Evolutionary conservation across 1,139 yeast genomes (phyloP).

Genomic region (Protomyces lactucae-debilis): DNA sequence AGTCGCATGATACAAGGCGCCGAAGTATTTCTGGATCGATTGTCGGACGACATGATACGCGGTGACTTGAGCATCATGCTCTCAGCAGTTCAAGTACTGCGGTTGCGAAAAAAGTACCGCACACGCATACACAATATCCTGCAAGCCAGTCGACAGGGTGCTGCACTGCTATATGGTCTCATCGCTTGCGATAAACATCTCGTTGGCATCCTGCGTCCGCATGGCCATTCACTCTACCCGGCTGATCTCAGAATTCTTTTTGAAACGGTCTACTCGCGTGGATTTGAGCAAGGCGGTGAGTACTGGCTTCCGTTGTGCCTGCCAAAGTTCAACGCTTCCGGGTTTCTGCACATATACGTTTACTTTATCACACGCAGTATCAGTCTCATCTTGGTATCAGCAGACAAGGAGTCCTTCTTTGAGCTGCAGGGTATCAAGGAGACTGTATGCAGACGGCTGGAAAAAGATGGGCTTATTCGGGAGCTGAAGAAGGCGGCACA

Average conservation of each 20-base stretch:
- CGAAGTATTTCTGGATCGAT: conserved; percentile 57
- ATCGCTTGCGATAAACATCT: conserved; percentile 54
- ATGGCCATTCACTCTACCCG: conserved; percentile 62
- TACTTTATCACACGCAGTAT: conserved; percentile 52
- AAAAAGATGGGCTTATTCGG: conserved; percentile 39
- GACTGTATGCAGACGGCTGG: conserved; percentile 47
- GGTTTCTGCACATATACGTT: conserved; percentile 78
- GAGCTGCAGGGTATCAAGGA: conserved; percentile 61
- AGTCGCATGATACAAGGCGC: conserved; percentile 63
- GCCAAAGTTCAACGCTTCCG: conserved; percentile 82
- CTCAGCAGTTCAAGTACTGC: conserved; percentile 59
- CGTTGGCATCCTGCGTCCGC: conserved; percentile 59
- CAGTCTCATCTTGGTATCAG: conserved; percentile 68
- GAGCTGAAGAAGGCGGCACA: conserved; percentile 42
- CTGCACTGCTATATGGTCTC: conserved; percentile 52
- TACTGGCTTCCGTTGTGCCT: conserved; percentile 92
- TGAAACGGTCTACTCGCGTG: conserved; percentile 55
- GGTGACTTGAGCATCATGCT: conserved; percentile 54
- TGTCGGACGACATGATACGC: conserved; percentile 53
- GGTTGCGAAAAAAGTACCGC: conserved; percentile 48
- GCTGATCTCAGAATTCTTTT: conserved; percentile 62
- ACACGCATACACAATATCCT: conserved; percentile 43
- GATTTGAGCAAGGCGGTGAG: conserved; percentile 53
- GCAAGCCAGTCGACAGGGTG: conserved; percentile 30
- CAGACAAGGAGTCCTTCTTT: conserved; percentile 76